Conservation (phyloP, 2,329 filamentous ascomycete genomes). For the Colletotrichum sp. region DNA sequence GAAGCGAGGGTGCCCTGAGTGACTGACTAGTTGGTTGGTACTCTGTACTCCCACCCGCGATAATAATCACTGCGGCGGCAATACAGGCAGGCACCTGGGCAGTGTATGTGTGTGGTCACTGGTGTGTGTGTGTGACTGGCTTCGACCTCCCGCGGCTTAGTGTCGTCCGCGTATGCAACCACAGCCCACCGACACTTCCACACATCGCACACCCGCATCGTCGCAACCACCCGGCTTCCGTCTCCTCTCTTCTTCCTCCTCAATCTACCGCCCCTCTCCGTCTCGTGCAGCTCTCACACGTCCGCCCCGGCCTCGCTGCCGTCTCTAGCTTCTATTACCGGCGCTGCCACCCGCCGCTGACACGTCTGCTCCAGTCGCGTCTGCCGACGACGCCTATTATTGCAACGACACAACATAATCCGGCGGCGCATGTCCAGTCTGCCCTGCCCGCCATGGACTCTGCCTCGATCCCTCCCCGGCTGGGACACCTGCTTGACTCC, state of each 20-base stretch:
- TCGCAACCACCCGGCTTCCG: conserved; percentile 24
- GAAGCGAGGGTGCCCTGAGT: neutral
- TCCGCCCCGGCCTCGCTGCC: neutral
- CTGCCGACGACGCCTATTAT: neutral
- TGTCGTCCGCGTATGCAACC: conserved; percentile 7
- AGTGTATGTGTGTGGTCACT: neutral
- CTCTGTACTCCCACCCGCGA: neutral
- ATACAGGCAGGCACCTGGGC: neutral
- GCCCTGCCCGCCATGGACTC: conserved; percentile 18
- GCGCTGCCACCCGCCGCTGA: neutral
- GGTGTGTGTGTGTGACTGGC: neutral
- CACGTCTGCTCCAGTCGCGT: neutral
- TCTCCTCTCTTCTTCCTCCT: neutral
- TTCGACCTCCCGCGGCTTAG: neutral
- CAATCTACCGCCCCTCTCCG: neutral
- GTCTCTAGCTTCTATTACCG: neutral
- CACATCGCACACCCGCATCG: conserved; percentile 10
- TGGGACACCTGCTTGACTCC: conserved; percentile 3
- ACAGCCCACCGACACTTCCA: neutral
- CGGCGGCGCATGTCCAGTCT: neutral
- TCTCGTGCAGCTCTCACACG: neutral
- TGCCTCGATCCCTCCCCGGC: conserved; percentile 15
- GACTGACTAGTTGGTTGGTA: neutral
- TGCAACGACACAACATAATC: neutral
- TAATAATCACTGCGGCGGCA: neutral